Evolutionary conservation across 2,329 filamentous ascomycete species (phyloP), one percentile per base, ranked within the genome.

Genomic region (Dactylonectria estremocensis): DNA sequence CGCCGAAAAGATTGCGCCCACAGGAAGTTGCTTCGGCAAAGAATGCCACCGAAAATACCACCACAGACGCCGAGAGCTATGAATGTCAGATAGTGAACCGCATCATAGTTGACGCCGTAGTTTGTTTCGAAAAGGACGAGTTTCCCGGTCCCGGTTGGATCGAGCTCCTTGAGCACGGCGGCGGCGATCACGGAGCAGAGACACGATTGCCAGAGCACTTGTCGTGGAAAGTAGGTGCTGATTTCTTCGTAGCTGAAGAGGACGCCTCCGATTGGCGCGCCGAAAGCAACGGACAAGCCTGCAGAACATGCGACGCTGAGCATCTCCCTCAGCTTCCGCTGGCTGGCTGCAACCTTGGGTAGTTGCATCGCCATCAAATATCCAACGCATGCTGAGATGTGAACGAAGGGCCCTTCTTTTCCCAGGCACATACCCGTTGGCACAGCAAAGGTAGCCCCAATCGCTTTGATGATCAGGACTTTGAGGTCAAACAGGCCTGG

Each of bases 211-310:
- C 68, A 71, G 1, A 72, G 69, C 0, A 71, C 66, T 1, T 61
- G 37, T 1, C 68, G 66, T 0, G 69, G 69, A 14, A 72, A 72
- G 11, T 71, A 71, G 2, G 69, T 72, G 61, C 69, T 72, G 18
- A 71, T 72, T 11, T 72, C 69, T 18, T 72, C 69, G 3, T 67
- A 72, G 40, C 69, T 72, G 46, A 72, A 72, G 0, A 72, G 66
- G 1, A 72, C 69, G 0, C 69, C 68, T 11, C 69, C 69, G 0
- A 72, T 67, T 0, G 69, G 69, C 11, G 69, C 69, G 0, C 69
- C 69, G 1, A 72, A 72, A 5, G 69, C 69, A 0, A 72, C 68
- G 0, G 69, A 72, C 1, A 72, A 14, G 0, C 69, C 69, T 0
- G 68, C 68, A 1, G 69, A 72, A 4, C 69, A 72, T 0, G 69